Evolutionary conservation across 73 alveolate genomes (phyloP), one percentile per base, ranked within the genome.

Genomic region (Symbiodinium pilosum): DNA sequence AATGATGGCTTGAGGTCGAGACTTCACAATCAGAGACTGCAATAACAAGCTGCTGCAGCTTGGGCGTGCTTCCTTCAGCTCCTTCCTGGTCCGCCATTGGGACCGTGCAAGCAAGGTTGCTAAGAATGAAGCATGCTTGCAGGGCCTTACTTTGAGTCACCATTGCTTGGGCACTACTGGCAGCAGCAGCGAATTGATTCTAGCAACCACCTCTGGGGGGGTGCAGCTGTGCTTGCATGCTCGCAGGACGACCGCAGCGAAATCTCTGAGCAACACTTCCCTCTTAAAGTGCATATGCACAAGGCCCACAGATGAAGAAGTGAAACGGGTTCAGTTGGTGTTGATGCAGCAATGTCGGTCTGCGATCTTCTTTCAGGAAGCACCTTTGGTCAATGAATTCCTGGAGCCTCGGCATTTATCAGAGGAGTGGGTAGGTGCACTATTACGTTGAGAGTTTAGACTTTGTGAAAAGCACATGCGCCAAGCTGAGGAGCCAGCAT

Each of bases 271-370:
- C 89, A 91, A 8, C 77, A 42, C 34, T 91, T 91, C 52, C 97
- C 97, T 2, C 77, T 91, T 42, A 91, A 91, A 68, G 88, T 91
- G 24, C 97, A 91, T 88, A 42, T 91, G 56, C 97, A 91, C 88
- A 91, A 91, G 97, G 97, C 24, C 44, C 1, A 11, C 28, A 34
- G 44, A 43, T n/a, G 85, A 73, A 73, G 47, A 34, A 30, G 32
- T 11, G 44, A 8, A n/a, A 24, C 41, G 34, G 44, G 85, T 36
- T 32, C 85, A 34, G 43, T n/a, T n/a, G 85, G 43, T 43, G 42
- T n/a, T n/a, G 32, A 12, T 34, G 51, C 28, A 28, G 81, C 39
- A 64, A 20, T 11, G 56, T 36, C 28, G 41, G 4, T 40, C 47
- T 26, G 39, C 3, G 51, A 16, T 11, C 21, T 59, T 5, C 21